A percentile compares a stretch with the other conserved stretches of the same genome.
These are phyloP conservation scores for Solanum etuberosum DNA, from an alignment of 257 asterid species.

Conservation along the genomic window DNA sequence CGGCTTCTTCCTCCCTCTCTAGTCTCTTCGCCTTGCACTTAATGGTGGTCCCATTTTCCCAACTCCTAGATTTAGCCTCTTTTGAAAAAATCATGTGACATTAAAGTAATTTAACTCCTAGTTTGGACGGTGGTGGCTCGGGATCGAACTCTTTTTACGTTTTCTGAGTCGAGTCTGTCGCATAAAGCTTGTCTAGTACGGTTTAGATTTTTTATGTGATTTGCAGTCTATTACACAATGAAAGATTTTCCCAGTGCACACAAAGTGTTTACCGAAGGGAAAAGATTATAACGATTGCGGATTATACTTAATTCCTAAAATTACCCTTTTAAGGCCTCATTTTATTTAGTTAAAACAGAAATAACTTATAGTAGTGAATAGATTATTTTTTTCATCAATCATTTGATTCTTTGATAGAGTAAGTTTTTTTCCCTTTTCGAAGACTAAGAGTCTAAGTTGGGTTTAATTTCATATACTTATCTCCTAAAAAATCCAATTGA, in stretches of 20 bases:
- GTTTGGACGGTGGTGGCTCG: no score
- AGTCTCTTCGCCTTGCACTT: not conserved
- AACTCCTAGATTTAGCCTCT: not conserved
- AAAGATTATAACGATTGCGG: rapidly evolving
- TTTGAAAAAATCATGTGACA: not conserved
- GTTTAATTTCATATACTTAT: not conserved
- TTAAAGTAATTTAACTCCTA: not conserved
- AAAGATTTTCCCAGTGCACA: rapidly evolving
- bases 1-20: not conserved
- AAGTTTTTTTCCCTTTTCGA: not conserved
- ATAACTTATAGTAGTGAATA: not conserved
- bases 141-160: rapidly evolving
- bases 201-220: no score
- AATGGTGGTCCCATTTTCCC: not conserved
- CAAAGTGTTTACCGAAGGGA: rapidly evolving
- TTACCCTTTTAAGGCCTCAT: not conserved
- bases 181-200: rapidly evolving
- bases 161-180: rapidly evolving
- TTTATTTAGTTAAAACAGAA: not conserved
- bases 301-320: not conserved
- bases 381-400: no score
- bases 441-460: not conserved
- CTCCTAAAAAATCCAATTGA: not conserved
- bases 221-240: rapidly evolving
- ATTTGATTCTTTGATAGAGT: not conserved